Evolutionary conservation across 306 rosid species (phyloP), one percentile per base, ranked within the genome.

Genomic region (Medicago arabica): DNA sequence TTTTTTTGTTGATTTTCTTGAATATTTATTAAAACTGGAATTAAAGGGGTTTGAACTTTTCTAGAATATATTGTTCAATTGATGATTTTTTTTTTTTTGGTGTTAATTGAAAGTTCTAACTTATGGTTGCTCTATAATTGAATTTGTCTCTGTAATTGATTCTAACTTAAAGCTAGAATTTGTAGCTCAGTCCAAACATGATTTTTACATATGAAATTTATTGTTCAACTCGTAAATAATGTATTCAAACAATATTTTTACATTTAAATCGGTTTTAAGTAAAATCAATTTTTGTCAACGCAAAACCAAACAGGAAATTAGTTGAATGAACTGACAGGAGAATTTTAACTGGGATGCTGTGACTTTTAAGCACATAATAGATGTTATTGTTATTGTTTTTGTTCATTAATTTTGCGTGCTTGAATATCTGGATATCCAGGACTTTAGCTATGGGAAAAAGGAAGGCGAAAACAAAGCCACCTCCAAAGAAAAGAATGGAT

Each of bases 401-500:
- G 9, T 4, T 28, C 39, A 61, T 25, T 38, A 7, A 4, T 75
- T 72, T 59, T 51, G 67, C 21, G 39, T 81, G 57, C n/a, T 66
- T 16, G 68, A 43, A 72, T 34, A 13, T 69, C 59, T 63, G 66
- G 38, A n/a, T 50, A 63, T 63, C 72, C 78, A 80, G 82, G 72
- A 64, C n/a, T 83, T 83, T 75, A 82, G 80, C 69, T 21, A 91
- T 92, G 99, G 99, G 99, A 34, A 95, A 95, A 85, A 86, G 99
- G 72, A 95, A 95, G 86, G 87, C 97, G 47, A 87, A 90, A 25
- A 85, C 98, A 54, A 95, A 95, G 91, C 97, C 98, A 2, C 86
- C 97, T 60, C 97, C 97, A 9, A 92, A 88, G 91, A 95, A 95
- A 84, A 87, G 98, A 67, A 90, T 85, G 90, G 98, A 92, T 81